A percentile compares a stretch with the other conserved stretches of the same genome.
Evolutionary conservation across 1,284 basidiomycete genomes (phyloP).

Genomic region (Rhodotorula sp.): DNA sequence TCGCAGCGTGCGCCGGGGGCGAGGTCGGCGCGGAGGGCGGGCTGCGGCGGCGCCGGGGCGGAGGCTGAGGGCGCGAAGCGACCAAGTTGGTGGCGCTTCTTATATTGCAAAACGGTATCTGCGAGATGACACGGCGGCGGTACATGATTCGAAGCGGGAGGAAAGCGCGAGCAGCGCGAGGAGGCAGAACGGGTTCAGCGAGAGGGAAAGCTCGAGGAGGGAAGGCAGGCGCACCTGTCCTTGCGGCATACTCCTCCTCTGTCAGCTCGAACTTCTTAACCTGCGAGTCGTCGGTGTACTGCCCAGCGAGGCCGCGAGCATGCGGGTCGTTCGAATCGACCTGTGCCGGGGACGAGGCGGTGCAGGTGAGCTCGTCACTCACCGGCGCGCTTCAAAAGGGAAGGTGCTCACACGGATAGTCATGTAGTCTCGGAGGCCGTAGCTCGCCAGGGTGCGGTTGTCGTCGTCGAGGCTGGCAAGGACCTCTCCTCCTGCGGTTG

Average conservation of each 20-base stretch:
- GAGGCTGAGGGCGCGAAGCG: constrained; percentile 65
- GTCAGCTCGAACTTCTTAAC: constrained; percentile 93
- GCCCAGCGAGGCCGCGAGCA: constrained; percentile 65
- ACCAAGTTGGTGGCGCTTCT: constrained; percentile 84
- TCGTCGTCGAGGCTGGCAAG: constrained; percentile 68
- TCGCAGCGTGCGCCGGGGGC: constrained; percentile 75
- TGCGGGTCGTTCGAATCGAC: constrained; percentile 37
- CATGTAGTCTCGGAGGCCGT: constrained; percentile 60
- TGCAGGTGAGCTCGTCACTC: neutral
- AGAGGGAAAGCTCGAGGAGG: neutral
- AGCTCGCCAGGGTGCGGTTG: constrained; percentile 67
- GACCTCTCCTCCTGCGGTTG: constrained; percentile 50
- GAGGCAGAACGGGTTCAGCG: neutral
- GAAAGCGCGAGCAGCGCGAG: neutral
- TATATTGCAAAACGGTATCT: constrained; percentile 91
- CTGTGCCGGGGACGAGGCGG: constrained; percentile 12
- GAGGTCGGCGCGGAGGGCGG: constrained; percentile 54
- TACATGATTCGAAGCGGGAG: too few species aligned
- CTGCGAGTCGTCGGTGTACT: constrained; percentile 77
- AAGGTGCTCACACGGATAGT: constrained; percentile 39
- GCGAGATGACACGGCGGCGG: neutral
- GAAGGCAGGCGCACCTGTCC: constrained; percentile 62
- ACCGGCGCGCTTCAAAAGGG: neutral
- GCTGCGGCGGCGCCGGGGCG: constrained; percentile 25
- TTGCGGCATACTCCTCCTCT: constrained; percentile 74